A percentile compares a stretch with the other conserved stretches of the same genome.
phyloP scores from a whole-genome alignment of 805 yeast genomes.

The Saccharomycopsis selenospora region DNA sequence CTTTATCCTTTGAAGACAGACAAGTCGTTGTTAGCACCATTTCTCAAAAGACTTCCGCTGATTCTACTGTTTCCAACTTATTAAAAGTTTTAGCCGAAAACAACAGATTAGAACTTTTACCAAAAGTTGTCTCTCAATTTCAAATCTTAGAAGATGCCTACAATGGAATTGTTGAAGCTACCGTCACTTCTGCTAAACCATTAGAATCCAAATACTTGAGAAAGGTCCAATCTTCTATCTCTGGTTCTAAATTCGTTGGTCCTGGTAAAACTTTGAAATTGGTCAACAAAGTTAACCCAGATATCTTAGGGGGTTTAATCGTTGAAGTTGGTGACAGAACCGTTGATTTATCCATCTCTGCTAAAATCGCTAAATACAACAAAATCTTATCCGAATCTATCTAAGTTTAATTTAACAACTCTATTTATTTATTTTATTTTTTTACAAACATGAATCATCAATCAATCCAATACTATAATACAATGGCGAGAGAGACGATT shows the following conservation, averaged over 20 bases:
- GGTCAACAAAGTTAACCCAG: conserved; percentile 77
- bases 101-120: conserved; percentile 77
- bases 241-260: conserved; percentile 76
- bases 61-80: conserved; percentile 70
- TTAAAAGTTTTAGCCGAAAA: conserved; percentile 83
- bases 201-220: conserved; percentile 74
- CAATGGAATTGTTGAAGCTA: conserved; percentile 88
- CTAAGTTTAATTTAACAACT: too few species aligned
- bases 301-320: conserved; percentile 89
- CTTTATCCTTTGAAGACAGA: conserved; percentile 72
- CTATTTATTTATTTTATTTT: too few species aligned
- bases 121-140: conserved; percentile 62
- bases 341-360: conserved; percentile 82
- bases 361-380: conserved; percentile 85
- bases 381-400: conserved; percentile 79
- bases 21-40: conserved; percentile 57
- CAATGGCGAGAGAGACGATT: too few species aligned
- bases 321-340: conserved; percentile 97
- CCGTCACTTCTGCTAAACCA: conserved; percentile 79
- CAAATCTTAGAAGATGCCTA: conserved; percentile 76
- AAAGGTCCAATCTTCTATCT: conserved; percentile 72
- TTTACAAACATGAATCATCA: too few species aligned
- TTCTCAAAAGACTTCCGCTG: conserved; percentile 42
- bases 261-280: conserved; percentile 79
- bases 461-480: too few species aligned